These are phyloP conservation scores for Geosiphon pyriformis DNA, from an alignment of 192 early-diverging fungal genomes.

Conservation along the genomic window DNA sequence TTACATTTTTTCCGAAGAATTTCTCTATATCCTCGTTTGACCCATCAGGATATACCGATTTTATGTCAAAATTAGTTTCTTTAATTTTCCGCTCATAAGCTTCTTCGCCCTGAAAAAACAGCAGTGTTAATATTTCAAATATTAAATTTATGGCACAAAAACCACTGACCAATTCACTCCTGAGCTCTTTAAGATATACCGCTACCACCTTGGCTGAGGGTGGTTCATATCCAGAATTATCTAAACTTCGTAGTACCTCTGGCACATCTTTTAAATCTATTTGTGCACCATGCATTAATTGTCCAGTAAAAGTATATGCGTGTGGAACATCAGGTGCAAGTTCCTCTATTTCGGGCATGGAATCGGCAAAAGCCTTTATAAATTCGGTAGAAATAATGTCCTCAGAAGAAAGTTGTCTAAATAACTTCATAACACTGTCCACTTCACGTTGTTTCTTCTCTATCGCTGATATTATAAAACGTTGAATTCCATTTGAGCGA, in stretches of 20 bases:
- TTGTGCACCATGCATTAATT: constrained; percentile 48
- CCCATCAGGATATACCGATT: not conserved
- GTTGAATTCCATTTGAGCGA: constrained; percentile 25
- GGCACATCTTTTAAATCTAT: constrained; percentile 45
- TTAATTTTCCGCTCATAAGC: constrained; percentile 7
- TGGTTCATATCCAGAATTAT: constrained; percentile 3
- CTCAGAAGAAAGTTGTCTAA: constrained; percentile 46
- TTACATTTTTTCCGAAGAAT: constrained; percentile 13
- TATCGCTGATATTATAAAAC: constrained; percentile 37
- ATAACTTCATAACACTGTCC: constrained; percentile 46
- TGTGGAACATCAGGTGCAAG: constrained; percentile 66
- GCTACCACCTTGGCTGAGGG: constrained; percentile 3
- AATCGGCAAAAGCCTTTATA: constrained; percentile 47
- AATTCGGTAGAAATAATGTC: constrained; percentile 46
- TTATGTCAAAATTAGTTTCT: constrained; percentile 5
- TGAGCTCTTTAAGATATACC: constrained; percentile 2
- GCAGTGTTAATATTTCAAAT: too few species aligned
- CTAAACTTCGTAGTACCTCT: constrained; percentile 36
- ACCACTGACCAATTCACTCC: constrained; percentile 3
- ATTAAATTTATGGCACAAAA: too few species aligned
- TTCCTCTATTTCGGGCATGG: constrained; percentile 62
- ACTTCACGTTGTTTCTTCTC: constrained; percentile 50
- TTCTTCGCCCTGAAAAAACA: constrained; percentile 6
- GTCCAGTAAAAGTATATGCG: constrained; percentile 58
- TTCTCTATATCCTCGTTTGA: constrained; percentile 10